Conservation (phyloP, 805 yeast genomes). For the Wickerhamiella qilinensis region DNA sequence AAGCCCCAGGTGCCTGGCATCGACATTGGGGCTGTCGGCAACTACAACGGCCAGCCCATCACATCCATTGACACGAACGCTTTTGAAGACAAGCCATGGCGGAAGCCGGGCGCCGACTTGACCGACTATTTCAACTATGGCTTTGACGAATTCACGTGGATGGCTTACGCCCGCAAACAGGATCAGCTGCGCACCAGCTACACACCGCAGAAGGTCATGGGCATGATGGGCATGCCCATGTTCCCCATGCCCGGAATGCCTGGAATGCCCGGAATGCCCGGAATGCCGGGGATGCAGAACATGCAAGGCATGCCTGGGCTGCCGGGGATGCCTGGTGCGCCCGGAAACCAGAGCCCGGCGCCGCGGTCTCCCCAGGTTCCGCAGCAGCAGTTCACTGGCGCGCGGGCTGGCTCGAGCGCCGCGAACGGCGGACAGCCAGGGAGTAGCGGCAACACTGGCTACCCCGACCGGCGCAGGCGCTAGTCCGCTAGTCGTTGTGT, state of each 20-base stretch:
- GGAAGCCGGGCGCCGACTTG: slow-evolving; percentile 90
- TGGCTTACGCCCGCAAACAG: slow-evolving; percentile 76
- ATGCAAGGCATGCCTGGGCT: slow-evolving; percentile 9
- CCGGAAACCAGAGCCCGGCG: neutral
- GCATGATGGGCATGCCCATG: slow-evolving; percentile 18
- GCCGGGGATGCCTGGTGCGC: slow-evolving; percentile 5
- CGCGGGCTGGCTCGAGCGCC: no score
- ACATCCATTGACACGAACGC: slow-evolving; percentile 67
- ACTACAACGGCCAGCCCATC: slow-evolving; percentile 63
- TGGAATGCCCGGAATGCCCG: slow-evolving; percentile 12
- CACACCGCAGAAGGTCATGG: slow-evolving; percentile 51
- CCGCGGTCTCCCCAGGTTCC: neutral
- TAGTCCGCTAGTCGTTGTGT: no score
- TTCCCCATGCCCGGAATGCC: slow-evolving; percentile 13
- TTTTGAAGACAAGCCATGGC: slow-evolving; percentile 92
- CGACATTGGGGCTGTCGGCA: slow-evolving; percentile 61
- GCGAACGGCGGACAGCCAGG: no score
- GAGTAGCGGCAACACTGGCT: neutral
- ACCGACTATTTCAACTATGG: slow-evolving; percentile 94
- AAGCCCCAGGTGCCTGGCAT: slow-evolving; percentile 24
- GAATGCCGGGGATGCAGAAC: slow-evolving; percentile 11
- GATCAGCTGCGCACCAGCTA: slow-evolving; percentile 66
- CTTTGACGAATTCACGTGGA: slow-evolving; percentile 93
- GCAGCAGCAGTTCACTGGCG: no score
- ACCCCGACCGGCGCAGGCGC: neutral